These are phyloP conservation scores for Phylloboletellus chloephorus DNA, from an alignment of 1,284 basidiomycete species.

Conservation along the genomic window DNA sequence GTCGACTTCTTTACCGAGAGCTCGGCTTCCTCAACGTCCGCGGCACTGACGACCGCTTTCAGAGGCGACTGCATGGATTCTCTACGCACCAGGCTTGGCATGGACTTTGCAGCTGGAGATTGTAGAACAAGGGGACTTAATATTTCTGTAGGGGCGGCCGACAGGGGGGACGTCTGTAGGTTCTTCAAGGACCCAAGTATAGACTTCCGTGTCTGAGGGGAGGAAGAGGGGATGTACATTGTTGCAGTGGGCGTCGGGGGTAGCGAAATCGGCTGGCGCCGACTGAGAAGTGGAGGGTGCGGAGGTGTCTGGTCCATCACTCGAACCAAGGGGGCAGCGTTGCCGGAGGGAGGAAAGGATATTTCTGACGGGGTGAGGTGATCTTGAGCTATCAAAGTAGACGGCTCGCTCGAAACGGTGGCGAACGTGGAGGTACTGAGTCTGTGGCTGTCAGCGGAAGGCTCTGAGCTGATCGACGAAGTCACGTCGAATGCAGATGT, in stretches of 20 bases:
- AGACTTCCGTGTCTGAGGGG: conserved; percentile 17
- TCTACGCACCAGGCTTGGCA: conserved; percentile 18
- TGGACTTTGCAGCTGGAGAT: conserved; percentile 30
- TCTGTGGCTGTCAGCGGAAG: conserved; percentile 1
- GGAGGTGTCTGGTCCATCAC: conserved; percentile 12
- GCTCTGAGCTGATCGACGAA: neutral
- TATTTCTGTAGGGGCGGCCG: conserved; percentile 34
- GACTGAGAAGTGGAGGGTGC: conserved; percentile 26
- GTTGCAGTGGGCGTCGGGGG: conserved; percentile 29
- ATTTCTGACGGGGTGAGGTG: conserved; percentile 1
- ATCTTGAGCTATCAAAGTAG: neutral
- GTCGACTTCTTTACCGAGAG: conserved; percentile 4
- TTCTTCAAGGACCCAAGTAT: conserved; percentile 28
- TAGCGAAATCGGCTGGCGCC: conserved; percentile 29
- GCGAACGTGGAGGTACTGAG: neutral
- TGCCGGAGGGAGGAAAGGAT: conserved; percentile 18
- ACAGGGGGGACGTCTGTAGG: conserved; percentile 31
- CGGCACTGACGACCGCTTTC: conserved; percentile 15
- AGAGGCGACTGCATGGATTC: conserved; percentile 29
- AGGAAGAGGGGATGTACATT: conserved; percentile 13
- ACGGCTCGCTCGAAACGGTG: neutral
- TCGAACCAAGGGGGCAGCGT: conserved; percentile 7
- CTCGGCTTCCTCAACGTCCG: conserved; percentile 11
- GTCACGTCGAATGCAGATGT: neutral
- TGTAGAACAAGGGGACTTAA: conserved; percentile 45